Conservation (phyloP, 2,329 filamentous ascomycete species). For the Aspergillus felis region DNA sequence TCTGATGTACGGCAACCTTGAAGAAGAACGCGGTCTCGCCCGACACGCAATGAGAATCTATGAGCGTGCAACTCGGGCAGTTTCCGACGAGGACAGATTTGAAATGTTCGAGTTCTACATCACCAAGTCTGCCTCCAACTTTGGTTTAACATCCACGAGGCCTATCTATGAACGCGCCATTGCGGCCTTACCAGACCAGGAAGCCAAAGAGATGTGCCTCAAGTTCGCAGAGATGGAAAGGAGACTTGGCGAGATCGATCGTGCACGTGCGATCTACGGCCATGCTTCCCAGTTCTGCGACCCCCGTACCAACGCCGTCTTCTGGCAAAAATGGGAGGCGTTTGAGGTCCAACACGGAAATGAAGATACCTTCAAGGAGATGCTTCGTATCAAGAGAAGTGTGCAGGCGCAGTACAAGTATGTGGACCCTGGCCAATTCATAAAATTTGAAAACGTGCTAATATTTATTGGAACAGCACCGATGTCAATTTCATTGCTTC, state of each 20-base stretch:
- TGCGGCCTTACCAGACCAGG: constrained; percentile 82
- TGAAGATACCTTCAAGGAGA: constrained; percentile 99
- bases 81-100: constrained; percentile 87
- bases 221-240: constrained; percentile 98
- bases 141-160: constrained; percentile 88
- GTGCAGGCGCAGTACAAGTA: constrained; percentile 96
- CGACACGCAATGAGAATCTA: constrained; percentile 99
- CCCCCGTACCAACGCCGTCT: constrained; percentile 79
- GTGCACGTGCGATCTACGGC: constrained; percentile 90
- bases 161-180: constrained; percentile 97
- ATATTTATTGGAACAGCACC: constrained; percentile 52
- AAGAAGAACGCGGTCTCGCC: constrained; percentile 91
- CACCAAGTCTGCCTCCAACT: constrained; percentile 96
- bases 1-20: constrained; percentile 95
- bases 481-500: constrained; percentile 98
- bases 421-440: constrained; percentile 21
- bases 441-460: constrained; percentile 24
- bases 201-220: constrained; percentile 96
- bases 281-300: constrained; percentile 98
- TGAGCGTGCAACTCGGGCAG: constrained; percentile 90
- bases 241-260: constrained; percentile 85
- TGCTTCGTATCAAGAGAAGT: constrained; percentile 95
- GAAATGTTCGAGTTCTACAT: constrained; percentile 99
- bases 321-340: constrained; percentile 95
- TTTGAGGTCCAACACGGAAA: constrained; percentile 98